A percentile compares a stretch with the other conserved stretches of the same genome.
Conservation (phyloP, 768 basidiomycete genomes). For the Leccinum aurantiacum region DNA sequence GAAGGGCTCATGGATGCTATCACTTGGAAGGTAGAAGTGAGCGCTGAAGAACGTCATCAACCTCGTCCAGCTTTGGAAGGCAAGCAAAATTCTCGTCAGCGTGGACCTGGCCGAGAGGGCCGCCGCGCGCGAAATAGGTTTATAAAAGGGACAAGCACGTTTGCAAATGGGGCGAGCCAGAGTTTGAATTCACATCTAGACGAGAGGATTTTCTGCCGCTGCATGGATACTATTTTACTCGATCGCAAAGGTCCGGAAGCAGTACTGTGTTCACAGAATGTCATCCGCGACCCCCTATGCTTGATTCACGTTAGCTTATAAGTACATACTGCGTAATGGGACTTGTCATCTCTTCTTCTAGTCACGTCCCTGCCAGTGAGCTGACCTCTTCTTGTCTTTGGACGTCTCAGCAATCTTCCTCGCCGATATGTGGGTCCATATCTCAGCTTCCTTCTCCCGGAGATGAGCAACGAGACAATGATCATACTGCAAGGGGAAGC, state of each 20-base stretch:
- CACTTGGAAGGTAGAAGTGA: too few relatives aligned
- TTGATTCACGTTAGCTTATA: slow-evolving; percentile 13
- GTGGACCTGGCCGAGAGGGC: slow-evolving; percentile 88
- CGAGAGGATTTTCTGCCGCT: slow-evolving; percentile 7
- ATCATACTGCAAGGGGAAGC: background rate
- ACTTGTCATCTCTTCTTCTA: background rate
- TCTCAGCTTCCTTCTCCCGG: background rate
- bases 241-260: slow-evolving; percentile 3
- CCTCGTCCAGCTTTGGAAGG: slow-evolving; percentile 97
- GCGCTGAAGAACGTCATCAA: slow-evolving; percentile 92
- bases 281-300: slow-evolving; percentile 6
- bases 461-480: slow-evolving; percentile 1
- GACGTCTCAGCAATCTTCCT: background rate
- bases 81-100: slow-evolving; percentile 90
- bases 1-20: too few relatives aligned
- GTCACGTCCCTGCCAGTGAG: background rate
- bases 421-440: slow-evolving; percentile 8
- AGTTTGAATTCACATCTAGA: slow-evolving; percentile 15
- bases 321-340: slow-evolving; percentile 4
- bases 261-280: background rate
- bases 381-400: background rate
- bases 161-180: background rate
- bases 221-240: slow-evolving; percentile 8
- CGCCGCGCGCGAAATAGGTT: slow-evolving; percentile 46
- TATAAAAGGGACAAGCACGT: slow-evolving; percentile 5